Conservation (phyloP, 1,139 yeast species). For the Pichia sp. region DNA sequence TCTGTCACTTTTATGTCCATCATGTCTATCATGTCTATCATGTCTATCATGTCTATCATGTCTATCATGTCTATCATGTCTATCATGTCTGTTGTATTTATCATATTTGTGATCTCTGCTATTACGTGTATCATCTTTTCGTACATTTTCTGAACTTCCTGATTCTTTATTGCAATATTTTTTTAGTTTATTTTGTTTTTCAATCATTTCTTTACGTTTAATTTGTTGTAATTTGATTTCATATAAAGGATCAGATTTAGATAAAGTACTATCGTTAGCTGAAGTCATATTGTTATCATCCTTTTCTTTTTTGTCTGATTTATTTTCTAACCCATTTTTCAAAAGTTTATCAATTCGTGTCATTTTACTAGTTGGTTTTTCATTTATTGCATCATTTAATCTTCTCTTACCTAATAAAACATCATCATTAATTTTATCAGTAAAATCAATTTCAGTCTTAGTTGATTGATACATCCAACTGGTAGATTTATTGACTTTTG, state of each 20-base stretch:
- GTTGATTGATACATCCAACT: conserved; percentile 78
- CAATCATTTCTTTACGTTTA: conserved; percentile 16
- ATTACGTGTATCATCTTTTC: neutral
- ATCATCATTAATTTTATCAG: conserved; percentile 33
- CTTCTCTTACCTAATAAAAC: conserved; percentile 45
- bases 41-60: neutral
- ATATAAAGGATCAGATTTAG: conserved; percentile 51
- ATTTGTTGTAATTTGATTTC: conserved; percentile 39
- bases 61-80: neutral
- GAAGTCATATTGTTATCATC: neutral
- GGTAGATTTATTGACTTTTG: conserved; percentile 29
- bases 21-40: neutral
- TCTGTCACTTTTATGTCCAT: neutral
- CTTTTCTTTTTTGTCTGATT: conserved; percentile 15
- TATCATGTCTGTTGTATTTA: neutral
- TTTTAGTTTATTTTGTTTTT: conserved; percentile 8
- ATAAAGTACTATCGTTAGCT: conserved; percentile 1
- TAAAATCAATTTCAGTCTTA: conserved; percentile 36
- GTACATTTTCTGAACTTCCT: neutral
- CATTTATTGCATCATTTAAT: conserved; percentile 33
- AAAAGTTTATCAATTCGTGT: conserved; percentile 18
- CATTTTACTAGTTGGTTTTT: conserved; percentile 6
- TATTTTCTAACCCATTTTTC: conserved; percentile 12
- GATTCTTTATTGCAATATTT: conserved; percentile 1
- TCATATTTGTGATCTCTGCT: neutral